These are phyloP conservation scores for Hypoxylon crocopeplum DNA, from an alignment of 495 filamentous ascomycete genomes.

Conservation along the genomic window DNA sequence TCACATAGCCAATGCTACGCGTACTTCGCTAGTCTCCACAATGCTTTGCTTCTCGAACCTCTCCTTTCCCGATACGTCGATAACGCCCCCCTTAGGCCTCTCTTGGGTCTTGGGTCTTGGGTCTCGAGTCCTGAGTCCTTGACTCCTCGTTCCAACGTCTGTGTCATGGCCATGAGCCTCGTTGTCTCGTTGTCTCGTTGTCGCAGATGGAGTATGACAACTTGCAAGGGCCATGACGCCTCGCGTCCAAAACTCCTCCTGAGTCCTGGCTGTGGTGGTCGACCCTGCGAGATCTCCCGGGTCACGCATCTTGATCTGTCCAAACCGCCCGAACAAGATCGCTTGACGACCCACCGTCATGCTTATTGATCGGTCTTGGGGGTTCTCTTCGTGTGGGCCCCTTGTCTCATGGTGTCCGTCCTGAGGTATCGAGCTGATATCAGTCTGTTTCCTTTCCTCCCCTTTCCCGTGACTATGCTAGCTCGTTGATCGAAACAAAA, in stretches of 20 bases:
- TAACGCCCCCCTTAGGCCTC: too few relatives aligned
- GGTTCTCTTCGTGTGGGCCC: constrained; percentile 20
- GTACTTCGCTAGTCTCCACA: background rate
- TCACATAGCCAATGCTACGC: constrained; percentile 9
- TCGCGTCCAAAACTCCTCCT: constrained; percentile 6
- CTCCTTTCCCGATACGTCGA: background rate
- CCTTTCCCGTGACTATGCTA: constrained; percentile 12
- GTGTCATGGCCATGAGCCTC: constrained; percentile 21
- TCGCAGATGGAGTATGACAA: constrained; percentile 27
- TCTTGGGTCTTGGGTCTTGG: too few relatives aligned
- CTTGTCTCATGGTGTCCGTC: constrained; percentile 29
- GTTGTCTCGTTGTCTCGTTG: constrained; percentile 9
- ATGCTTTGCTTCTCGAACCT: constrained; percentile 11
- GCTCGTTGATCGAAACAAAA: constrained; percentile 38
- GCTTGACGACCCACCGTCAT: constrained; percentile 34
- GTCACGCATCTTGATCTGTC: constrained; percentile 22
- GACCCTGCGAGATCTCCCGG: constrained; percentile 4
- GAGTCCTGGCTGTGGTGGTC: constrained; percentile 5
- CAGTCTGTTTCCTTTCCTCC: constrained; percentile 22
- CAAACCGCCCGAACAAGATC: constrained; percentile 14
- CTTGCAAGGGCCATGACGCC: constrained; percentile 8
- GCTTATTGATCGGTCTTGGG: constrained; percentile 17
- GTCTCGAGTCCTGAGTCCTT: background rate
- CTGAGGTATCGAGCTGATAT: constrained; percentile 30
- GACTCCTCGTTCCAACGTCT: constrained; percentile 17